Conservation (phyloP, 257 asterid species). For the Jacaranda mimosifolia region DNA sequence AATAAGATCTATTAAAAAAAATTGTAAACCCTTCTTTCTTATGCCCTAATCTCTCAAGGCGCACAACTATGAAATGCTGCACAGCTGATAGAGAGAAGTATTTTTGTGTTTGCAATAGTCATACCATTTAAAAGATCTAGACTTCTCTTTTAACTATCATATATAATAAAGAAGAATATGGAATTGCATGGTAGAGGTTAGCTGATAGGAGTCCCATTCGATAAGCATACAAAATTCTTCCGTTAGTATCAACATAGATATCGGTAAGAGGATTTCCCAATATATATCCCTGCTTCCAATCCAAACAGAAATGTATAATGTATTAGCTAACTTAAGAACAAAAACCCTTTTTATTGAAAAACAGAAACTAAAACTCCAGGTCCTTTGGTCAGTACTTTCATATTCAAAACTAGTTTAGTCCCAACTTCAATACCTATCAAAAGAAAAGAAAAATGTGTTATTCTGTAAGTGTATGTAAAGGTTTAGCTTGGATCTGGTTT, state of each 20-base stretch:
- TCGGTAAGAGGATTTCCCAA: constrained; percentile 45
- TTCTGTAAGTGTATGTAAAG: too few species aligned
- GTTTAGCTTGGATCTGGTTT: neutral
- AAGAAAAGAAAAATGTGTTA: neutral
- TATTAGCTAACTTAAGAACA: neutral
- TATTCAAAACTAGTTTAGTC: constrained; percentile 32
- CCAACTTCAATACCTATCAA: constrained; percentile 43
- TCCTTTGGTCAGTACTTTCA: constrained; percentile 30
- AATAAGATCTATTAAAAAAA: too few species aligned
- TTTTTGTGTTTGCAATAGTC: too few species aligned
- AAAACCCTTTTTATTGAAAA: too few species aligned
- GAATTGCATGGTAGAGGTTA: constrained; percentile 39
- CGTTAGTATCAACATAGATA: neutral
- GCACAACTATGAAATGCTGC: too few species aligned
- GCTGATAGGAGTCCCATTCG: constrained; percentile 49
- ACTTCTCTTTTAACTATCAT: too few species aligned
- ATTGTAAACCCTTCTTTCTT: too few species aligned
- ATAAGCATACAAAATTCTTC: constrained; percentile 41
- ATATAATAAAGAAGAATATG: neutral
- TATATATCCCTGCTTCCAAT: constrained; percentile 44
- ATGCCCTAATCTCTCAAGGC: too few species aligned
- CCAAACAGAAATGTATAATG: neutral
- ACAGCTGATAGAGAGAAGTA: too few species aligned
- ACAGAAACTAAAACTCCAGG: neutral
- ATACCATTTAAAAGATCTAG: too few species aligned